Evolutionary conservation across 192 early-diverging fungal genomes (phyloP).

Genomic region (Linnemannia schmuckeri): DNA sequence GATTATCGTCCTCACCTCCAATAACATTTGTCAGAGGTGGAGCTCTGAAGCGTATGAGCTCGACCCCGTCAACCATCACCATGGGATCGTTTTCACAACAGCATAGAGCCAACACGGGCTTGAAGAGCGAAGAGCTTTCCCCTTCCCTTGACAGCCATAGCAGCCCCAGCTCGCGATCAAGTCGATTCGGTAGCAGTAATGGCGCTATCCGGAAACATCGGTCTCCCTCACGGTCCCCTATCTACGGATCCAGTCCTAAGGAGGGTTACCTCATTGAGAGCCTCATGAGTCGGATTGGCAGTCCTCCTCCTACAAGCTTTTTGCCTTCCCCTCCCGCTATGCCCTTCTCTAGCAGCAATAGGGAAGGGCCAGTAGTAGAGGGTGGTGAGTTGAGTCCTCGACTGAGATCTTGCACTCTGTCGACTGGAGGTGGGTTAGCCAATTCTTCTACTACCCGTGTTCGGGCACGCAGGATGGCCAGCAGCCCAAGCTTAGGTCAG

Average conservation of each 20-base stretch:
- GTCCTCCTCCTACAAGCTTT: slow-evolving; percentile 22
- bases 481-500: slow-evolving; percentile 39
- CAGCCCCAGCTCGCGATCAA: not conserved
- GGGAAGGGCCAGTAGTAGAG: not conserved
- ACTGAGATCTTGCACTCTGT: not conserved
- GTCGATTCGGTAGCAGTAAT: slow-evolving; percentile 9
- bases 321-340: not conserved
- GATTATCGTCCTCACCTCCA: slow-evolving; percentile 1
- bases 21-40: slow-evolving; percentile 4
- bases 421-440: not conserved
- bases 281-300: slow-evolving; percentile 53
- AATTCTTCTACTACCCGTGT: not conserved
- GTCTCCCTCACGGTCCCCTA: slow-evolving; percentile 28
- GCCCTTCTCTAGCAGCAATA: not conserved
- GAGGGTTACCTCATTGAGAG: slow-evolving; percentile 33
- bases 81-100: slow-evolving; percentile 25
- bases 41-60: slow-evolving; percentile 32
- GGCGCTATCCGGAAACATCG: not conserved
- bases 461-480: slow-evolving; percentile 31
- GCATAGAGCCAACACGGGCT: not conserved
- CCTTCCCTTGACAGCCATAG: not conserved
- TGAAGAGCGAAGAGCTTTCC: slow-evolving; percentile 31
- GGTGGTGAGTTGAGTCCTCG: not conserved
- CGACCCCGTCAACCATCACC: slow-evolving; percentile 20
- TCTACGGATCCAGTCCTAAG: slow-evolving; percentile 25